Conservation (phyloP, 2,329 filamentous ascomycete species). For the Microcyclosporella mali region DNA sequence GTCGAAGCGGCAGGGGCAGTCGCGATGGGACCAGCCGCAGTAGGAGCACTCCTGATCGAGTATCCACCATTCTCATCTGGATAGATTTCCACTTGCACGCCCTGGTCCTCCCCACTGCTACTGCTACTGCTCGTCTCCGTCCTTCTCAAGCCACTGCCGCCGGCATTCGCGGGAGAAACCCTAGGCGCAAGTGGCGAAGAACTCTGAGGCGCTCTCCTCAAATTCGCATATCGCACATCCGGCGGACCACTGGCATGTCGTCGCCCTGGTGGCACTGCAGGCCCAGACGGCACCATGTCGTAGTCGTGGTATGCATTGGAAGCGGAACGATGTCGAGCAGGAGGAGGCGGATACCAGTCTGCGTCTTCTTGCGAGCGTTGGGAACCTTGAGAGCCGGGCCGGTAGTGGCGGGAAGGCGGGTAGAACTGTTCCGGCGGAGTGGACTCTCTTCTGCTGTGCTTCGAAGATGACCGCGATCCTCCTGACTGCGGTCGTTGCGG, state of each 20-base stretch:
- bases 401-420: conserved; percentile 22
- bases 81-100: conserved; percentile 27
- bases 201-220: conserved; percentile 24
- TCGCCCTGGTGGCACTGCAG: conserved; percentile 27
- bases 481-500: conserved; percentile 6
- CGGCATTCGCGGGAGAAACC: conserved; percentile 2
- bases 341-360: conserved; percentile 31
- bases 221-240: conserved; percentile 31
- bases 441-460: conserved; percentile 27
- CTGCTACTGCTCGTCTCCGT: conserved; percentile 20
- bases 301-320: conserved; percentile 35
- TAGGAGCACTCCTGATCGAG: conserved; percentile 13
- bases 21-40: background rate
- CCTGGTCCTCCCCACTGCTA: conserved; percentile 25
- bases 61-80: conserved; percentile 22
- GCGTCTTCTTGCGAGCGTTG: conserved; percentile 45
- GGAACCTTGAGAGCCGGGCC: conserved; percentile 23
- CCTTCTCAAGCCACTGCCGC: conserved; percentile 19
- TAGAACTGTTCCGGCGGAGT: conserved; percentile 25
- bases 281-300: conserved; percentile 29
- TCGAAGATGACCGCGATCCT: conserved; percentile 19
- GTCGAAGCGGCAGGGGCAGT: background rate
- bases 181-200: conserved; percentile 20
- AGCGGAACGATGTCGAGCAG: conserved; percentile 36
- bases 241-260: conserved; percentile 31